Percentiles rank a stretch among this genome's conserved stretches.
Conservation (phyloP, 2,329 filamentous ascomycete genomes). For the Chaetoscypha palmicola region DNA sequence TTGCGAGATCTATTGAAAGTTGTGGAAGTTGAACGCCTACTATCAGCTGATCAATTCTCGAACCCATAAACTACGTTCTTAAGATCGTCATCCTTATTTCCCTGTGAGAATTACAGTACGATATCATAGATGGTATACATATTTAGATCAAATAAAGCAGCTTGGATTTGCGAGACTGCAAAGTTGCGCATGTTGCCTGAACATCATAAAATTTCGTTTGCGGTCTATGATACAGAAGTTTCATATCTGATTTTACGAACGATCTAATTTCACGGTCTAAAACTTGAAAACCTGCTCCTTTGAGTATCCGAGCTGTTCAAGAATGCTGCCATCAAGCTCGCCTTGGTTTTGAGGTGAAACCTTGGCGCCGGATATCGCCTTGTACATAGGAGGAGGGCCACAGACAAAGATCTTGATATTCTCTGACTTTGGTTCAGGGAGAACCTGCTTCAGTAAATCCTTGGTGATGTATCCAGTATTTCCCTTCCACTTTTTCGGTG, state of each 20-base stretch:
- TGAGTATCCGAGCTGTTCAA: slow-evolving; percentile 77
- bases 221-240: too few species aligned
- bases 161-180: too few species aligned
- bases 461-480: slow-evolving; percentile 78
- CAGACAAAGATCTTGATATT: slow-evolving; percentile 98
- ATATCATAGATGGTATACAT: too few species aligned
- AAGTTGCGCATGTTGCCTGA: too few species aligned
- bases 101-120: too few species aligned
- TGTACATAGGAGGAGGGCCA: slow-evolving; percentile 88
- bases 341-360: slow-evolving; percentile 90
- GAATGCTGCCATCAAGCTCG: slow-evolving; percentile 64
- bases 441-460: slow-evolving; percentile 88
- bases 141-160: too few species aligned
- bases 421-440: slow-evolving; percentile 83
- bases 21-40: too few species aligned
- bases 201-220: too few species aligned
- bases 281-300: slow-evolving; percentile 98
- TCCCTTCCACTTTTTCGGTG: slow-evolving; percentile 68
- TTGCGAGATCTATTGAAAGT: too few species aligned
- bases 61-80: too few species aligned
- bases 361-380: slow-evolving; percentile 84
- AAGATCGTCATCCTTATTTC: too few species aligned
- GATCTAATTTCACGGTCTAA: slow-evolving; percentile 37
- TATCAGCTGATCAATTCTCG: too few species aligned
- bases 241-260: not conserved